Conservation (phyloP, 2,329 filamentous ascomycete species). For the Macrophomina pseudophaseolina region DNA sequence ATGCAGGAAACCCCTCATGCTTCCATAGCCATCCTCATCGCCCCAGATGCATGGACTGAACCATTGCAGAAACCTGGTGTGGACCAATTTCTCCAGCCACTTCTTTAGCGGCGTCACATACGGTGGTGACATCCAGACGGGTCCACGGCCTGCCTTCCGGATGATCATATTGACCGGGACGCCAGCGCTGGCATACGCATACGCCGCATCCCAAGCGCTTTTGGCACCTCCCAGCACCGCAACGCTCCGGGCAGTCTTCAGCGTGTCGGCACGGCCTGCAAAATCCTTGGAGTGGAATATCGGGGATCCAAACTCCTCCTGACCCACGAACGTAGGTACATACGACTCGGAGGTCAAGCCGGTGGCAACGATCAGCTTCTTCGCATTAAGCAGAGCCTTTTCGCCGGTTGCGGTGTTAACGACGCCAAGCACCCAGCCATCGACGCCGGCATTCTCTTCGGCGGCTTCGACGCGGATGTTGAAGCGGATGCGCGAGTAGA, state of each 20-base stretch:
- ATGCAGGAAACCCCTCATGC: slow-evolving; percentile 62
- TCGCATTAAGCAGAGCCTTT: slow-evolving; percentile 36
- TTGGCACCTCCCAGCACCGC: slow-evolving; percentile 67
- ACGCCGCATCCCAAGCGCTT: slow-evolving; percentile 67
- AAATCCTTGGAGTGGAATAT: slow-evolving; percentile 66
- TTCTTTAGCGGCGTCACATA: slow-evolving; percentile 65
- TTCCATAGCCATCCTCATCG: slow-evolving; percentile 62
- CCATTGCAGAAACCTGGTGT: slow-evolving; percentile 72
- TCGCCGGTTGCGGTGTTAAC: neutral
- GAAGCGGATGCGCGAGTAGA: slow-evolving; percentile 57
- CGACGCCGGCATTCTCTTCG: slow-evolving; percentile 46
- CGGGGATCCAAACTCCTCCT: slow-evolving; percentile 56
- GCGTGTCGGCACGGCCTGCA: slow-evolving; percentile 43
- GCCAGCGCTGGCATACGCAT: slow-evolving; percentile 57
- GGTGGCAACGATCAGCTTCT: slow-evolving; percentile 65
- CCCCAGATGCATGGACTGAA: slow-evolving; percentile 78
- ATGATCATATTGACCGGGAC: slow-evolving; percentile 61
- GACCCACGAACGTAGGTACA: slow-evolving; percentile 58
- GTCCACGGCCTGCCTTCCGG: slow-evolving; percentile 63
- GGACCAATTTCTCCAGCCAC: slow-evolving; percentile 70
- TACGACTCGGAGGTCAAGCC: slow-evolving; percentile 65
- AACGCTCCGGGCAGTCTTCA: slow-evolving; percentile 42
- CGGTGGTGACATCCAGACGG: slow-evolving; percentile 63
- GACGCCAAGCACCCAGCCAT: slow-evolving; percentile 36
- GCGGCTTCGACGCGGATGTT: slow-evolving; percentile 58